Evolutionary conservation across 441 rosid species (phyloP).

Genomic region (Pelargonium myrrhifolium): DNA sequence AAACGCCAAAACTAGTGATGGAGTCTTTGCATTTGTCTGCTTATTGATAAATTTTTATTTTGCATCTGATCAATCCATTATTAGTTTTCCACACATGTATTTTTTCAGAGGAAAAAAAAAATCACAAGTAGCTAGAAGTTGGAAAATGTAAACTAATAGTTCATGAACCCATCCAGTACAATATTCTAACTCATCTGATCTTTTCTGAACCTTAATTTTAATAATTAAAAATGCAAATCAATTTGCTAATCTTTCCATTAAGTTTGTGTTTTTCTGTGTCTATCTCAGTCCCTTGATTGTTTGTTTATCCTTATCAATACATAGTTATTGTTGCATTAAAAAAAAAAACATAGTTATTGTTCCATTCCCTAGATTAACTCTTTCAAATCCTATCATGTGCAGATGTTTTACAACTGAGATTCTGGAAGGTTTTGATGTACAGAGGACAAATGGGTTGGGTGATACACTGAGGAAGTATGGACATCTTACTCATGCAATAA

Average conservation of each 20-base stretch:
- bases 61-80: slow-evolving; percentile 6
- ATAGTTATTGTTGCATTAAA: too few species aligned
- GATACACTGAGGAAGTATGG: slow-evolving; percentile 78
- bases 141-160: background rate
- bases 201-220: background rate
- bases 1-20: too few species aligned
- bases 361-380: slow-evolving; percentile 4
- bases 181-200: background rate
- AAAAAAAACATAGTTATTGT: too few species aligned
- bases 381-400: slow-evolving; percentile 22
- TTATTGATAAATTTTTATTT: too few species aligned
- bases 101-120: too few species aligned
- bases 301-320: too few species aligned
- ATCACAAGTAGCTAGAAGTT: too few species aligned
- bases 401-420: slow-evolving; percentile 95
- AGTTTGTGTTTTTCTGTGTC: too few species aligned
- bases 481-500: slow-evolving; percentile 59
- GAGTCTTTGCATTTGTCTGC: too few species aligned
- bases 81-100: background rate
- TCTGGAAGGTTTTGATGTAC: slow-evolving; percentile 83
- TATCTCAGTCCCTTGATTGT: too few species aligned
- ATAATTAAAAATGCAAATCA: background rate
- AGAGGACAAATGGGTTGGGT: slow-evolving; percentile 64
- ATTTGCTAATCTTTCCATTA: too few species aligned
- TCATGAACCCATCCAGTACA: background rate